phyloP scores from a whole-genome alignment of 2,329 filamentous ascomycete species.

The Davidsoniella virescens region DNA sequence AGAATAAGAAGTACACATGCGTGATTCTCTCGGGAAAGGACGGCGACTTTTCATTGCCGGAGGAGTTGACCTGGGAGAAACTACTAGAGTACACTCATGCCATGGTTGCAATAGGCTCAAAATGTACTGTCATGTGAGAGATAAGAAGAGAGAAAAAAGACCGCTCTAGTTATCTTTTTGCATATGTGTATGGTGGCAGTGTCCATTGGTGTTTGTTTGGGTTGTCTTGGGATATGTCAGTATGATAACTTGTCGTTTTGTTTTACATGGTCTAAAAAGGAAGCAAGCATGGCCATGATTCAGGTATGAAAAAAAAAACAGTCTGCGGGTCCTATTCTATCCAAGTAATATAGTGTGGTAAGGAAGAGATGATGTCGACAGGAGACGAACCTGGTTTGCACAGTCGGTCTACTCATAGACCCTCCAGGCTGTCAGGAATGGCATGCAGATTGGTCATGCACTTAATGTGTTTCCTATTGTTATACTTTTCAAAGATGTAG shows the following conservation, averaged over 20 bases:
- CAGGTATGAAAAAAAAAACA: too few species aligned
- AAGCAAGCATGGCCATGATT: too few species aligned
- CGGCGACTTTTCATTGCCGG: slow-evolving; percentile 8
- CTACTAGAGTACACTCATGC: slow-evolving; percentile 11
- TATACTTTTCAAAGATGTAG: not conserved
- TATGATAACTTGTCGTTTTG: too few species aligned
- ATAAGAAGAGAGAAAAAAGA: not conserved
- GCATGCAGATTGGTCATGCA: not conserved
- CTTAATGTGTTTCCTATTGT: not conserved
- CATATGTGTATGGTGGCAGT: not conserved
- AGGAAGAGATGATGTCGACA: too few species aligned
- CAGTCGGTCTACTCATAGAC: too few species aligned
- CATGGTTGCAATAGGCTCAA: slow-evolving; percentile 9
- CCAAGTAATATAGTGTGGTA: too few species aligned
- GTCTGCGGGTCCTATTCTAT: too few species aligned
- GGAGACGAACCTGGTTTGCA: too few species aligned
- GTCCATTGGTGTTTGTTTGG: not conserved
- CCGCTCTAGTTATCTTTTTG: not conserved
- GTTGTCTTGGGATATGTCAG: not conserved
- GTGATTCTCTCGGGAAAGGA: slow-evolving; percentile 7
- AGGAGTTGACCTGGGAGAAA: slow-evolving; percentile 9
- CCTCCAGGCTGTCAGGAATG: too few species aligned
- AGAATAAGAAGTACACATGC: slow-evolving; percentile 5
- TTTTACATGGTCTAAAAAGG: too few species aligned
- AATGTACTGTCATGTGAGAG: slow-evolving; percentile 9